Evolutionary conservation across 2,329 filamentous ascomycete genomes (phyloP), one percentile per base, ranked within the genome.

Genomic region (Epichloe festucae): DNA sequence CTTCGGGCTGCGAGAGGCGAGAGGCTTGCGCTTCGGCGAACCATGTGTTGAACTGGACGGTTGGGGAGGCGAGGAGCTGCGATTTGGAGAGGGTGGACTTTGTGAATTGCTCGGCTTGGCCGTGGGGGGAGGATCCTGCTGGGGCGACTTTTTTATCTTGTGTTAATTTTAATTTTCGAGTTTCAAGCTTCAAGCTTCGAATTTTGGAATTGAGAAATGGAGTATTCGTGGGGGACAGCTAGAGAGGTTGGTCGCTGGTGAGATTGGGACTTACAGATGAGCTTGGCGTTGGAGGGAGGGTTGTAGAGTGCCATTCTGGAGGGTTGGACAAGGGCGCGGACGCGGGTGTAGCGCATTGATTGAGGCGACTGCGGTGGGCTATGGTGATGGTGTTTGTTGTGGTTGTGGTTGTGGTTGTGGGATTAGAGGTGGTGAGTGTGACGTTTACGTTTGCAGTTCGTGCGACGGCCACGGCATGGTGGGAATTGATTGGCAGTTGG

Each of bases 11-110:
- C 45, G 81, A 73, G 46, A 89, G 78, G 27, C 72, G 64, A 10
- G 71, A 62, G 49, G 64, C 63, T 56, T 84, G 79, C 0, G 90
- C 87, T 54, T 83, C 76, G 12, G 78, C 75, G 76, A 95, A 98
- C 93, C 93, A 98, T 55, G 71, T 67, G 72, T 95, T 79, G 74
- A 97, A 98, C 72, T 97, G 93, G 35, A 75, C 73, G 53, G 91
- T 80, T 0, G 93, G 93, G 51, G 77, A 52, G 1, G 74, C 62
- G 59, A 79, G 67, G 17, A 94, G 80, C 62, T 88, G 77, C 1
- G 67, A 60, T 46, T 72, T 75, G 38, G 76, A 73, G 34, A 95
- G 79, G 1, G 75, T 73, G 59, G 78, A 79, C 50, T 66, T 68
- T 48, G 77, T 81, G 74, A 90, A 95, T 67, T 95, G 89, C 23